Evolutionary conservation across 2,329 filamentous ascomycete species (phyloP).

Genomic region (Penicillium sp.): DNA sequence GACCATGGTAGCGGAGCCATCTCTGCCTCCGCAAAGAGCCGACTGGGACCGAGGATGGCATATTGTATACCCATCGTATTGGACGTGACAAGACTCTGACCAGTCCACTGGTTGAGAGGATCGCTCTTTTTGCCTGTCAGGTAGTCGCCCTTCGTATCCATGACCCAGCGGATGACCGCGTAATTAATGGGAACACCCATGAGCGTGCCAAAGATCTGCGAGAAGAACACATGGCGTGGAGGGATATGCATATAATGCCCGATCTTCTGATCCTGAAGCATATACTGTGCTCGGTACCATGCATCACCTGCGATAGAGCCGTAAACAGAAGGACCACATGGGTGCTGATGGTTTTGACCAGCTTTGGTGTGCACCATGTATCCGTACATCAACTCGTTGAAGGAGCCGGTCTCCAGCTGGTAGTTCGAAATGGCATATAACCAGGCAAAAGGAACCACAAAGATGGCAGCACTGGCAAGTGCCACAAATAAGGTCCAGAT

Average conservation of each 20-base stretch:
- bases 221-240: constrained; percentile 63
- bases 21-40: constrained; percentile 33
- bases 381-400: constrained; percentile 65
- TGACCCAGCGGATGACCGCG: constrained; percentile 63
- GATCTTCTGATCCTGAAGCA: constrained; percentile 68
- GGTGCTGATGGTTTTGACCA: constrained; percentile 57
- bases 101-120: constrained; percentile 66
- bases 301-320: constrained; percentile 64
- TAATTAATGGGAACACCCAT: constrained; percentile 67
- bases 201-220: constrained; percentile 63
- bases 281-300: constrained; percentile 63
- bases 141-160: constrained; percentile 61
- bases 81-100: constrained; percentile 55
- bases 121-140: constrained; percentile 57
- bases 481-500: constrained; percentile 65
- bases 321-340: constrained; percentile 62
- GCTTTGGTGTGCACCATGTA: constrained; percentile 59
- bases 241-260: constrained; percentile 68
- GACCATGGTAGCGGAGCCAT: constrained; percentile 36
- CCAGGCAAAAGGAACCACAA: constrained; percentile 63
- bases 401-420: constrained; percentile 59
- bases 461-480: constrained; percentile 57
- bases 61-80: constrained; percentile 64
- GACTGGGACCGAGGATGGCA: constrained; percentile 55
- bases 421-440: constrained; percentile 65